Percentiles rank a stretch among this genome's conserved stretches.
These are phyloP conservation scores for Moesziomyces sp. DNA, from an alignment of 1,284 basidiomycete species.

Conservation along the genomic window DNA sequence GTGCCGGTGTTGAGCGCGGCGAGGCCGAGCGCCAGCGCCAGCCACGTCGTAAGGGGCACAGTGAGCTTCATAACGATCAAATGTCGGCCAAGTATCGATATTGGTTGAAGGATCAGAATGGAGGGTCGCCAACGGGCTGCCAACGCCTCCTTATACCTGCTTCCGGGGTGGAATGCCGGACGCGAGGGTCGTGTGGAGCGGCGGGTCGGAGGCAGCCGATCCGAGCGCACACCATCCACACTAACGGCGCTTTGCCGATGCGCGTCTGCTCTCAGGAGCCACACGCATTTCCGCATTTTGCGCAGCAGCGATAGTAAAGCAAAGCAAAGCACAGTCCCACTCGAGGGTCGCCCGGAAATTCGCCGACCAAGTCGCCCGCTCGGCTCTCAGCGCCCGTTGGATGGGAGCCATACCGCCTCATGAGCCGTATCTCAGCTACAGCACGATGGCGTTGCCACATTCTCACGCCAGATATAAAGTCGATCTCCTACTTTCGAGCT, in stretches of 20 bases:
- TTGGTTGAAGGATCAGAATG: not conserved
- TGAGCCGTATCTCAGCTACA: not conserved
- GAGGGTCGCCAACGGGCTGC: too few relatives aligned
- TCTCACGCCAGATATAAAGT: too few relatives aligned
- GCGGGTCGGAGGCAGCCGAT: not conserved
- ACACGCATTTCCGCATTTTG: conserved; percentile 12
- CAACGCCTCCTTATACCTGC: too few relatives aligned
- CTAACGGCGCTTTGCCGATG: not conserved
- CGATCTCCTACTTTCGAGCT: too few relatives aligned
- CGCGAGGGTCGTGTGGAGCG: not conserved
- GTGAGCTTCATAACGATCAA: conserved; percentile 23
- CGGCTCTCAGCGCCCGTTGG: not conserved
- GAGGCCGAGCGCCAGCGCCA: conserved; percentile 21
- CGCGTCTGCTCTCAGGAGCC: too few relatives aligned
- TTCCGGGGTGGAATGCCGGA: not conserved
- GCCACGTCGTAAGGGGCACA: conserved; percentile 25
- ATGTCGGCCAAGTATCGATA: not conserved
- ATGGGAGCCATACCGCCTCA: not conserved
- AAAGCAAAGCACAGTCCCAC: not conserved
- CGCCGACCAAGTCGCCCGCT: conserved; percentile 15
- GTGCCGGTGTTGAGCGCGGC: conserved; percentile 5
- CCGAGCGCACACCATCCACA: not conserved
- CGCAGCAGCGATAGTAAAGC: not conserved
- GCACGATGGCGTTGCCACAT: too few relatives aligned
- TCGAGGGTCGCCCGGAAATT: conserved; percentile 11